These are phyloP conservation scores for Paratinospora sagittata DNA, from an alignment of 164 flowering plant species.

Conservation along the genomic window DNA sequence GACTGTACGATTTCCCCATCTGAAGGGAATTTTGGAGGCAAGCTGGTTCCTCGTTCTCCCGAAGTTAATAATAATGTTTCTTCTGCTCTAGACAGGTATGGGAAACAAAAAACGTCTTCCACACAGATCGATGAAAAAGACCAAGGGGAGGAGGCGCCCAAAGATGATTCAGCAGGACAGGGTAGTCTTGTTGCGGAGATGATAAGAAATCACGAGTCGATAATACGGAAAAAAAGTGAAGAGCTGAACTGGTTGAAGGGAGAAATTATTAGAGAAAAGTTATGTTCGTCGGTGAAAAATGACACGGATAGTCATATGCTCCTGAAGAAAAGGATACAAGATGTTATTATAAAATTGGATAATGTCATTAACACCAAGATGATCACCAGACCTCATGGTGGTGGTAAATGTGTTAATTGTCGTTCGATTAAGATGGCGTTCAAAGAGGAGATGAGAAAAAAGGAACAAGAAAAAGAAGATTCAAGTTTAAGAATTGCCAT, in stretches of 20 bases:
- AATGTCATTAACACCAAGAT: slow-evolving; percentile 23
- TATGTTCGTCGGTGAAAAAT: slow-evolving; percentile 11
- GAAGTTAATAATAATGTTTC: slow-evolving; percentile 13
- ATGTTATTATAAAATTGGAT: slow-evolving; percentile 33
- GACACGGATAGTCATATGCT: slow-evolving; percentile 15
- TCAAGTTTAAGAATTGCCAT: slow-evolving; percentile 22
- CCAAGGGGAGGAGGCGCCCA: not conserved
- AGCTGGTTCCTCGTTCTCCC: slow-evolving; percentile 10
- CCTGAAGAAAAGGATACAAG: slow-evolving; percentile 29
- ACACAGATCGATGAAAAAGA: slow-evolving; percentile 4
- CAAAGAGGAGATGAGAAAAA: slow-evolving; percentile 16
- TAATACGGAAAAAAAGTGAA: slow-evolving; percentile 40
- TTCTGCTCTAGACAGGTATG: slow-evolving; percentile 11
- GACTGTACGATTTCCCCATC: slow-evolving; percentile 10
- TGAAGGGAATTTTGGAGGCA: slow-evolving; percentile 10
- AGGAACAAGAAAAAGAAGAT: slow-evolving; percentile 37
- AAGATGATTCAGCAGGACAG: slow-evolving; percentile 18
- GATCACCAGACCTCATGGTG: slow-evolving; percentile 7
- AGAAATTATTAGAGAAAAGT: slow-evolving; percentile 28
- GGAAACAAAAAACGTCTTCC: not conserved
- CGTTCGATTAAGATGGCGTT: slow-evolving; percentile 13
- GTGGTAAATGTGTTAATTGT: not conserved
- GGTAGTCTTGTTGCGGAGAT: slow-evolving; percentile 39
- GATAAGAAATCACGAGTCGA: slow-evolving; percentile 48
- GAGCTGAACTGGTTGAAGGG: slow-evolving; percentile 33